phyloP scores from a whole-genome alignment of 202 grass and related monocot species.

The Schoenoplectus triqueter region DNA sequence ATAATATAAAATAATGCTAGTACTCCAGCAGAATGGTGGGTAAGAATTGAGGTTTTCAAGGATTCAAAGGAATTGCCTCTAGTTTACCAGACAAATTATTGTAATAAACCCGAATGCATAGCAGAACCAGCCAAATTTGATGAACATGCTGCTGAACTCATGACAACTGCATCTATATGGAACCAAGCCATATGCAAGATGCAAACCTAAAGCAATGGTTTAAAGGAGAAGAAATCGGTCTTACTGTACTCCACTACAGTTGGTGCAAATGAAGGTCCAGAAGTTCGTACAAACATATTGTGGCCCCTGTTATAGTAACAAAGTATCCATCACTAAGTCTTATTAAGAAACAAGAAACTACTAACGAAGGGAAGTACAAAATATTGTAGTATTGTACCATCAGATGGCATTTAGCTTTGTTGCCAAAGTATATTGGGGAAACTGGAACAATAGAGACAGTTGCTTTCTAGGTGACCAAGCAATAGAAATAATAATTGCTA shows the following conservation, averaged over 20 bases:
- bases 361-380: conserved; percentile 25
- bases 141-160: conserved; percentile 2
- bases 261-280: conserved; percentile 95
- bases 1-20: background rate
- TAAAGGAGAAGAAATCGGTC: conserved; percentile 44
- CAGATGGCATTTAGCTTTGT: background rate
- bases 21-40: background rate
- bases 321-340: conserved; percentile 46
- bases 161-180: conserved; percentile 17
- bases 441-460: background rate
- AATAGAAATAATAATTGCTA: background rate
- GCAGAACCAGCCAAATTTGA: conserved; percentile 15
- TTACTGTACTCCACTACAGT: conserved; percentile 99
- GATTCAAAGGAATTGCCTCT: background rate
- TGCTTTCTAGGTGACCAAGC: background rate
- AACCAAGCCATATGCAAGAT: conserved; percentile 23
- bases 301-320: conserved; percentile 77
- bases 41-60: conserved; percentile 1
- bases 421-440: background rate
- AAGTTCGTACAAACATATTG: conserved; percentile 99
- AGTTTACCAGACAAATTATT: background rate
- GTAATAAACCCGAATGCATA: background rate
- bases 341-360: conserved; percentile 33
- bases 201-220: conserved; percentile 17
- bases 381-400: background rate